phyloP scores from a whole-genome alignment of 2,329 filamentous ascomycete genomes.

The Leptographium galeiforme region DNA sequence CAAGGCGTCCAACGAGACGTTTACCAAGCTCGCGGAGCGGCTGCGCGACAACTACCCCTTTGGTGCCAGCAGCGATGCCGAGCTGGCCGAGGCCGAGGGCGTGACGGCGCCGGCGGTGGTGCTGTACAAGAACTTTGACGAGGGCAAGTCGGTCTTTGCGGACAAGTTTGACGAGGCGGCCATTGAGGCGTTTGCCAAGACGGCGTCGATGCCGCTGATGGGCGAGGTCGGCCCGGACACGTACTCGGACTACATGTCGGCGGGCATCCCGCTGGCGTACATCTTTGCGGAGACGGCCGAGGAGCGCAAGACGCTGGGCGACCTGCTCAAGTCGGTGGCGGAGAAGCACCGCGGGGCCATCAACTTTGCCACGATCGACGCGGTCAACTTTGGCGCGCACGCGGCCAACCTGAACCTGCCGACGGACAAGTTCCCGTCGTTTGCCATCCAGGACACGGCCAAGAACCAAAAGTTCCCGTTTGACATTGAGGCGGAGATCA shows the following conservation, averaged over 20 bases:
- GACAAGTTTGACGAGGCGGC: conserved; percentile 71
- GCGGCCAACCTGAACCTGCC: conserved; percentile 95
- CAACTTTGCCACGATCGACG: conserved; percentile 97
- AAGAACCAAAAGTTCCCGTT: conserved; percentile 98
- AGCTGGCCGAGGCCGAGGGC: conserved; percentile 77
- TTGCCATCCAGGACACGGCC: conserved; percentile 88
- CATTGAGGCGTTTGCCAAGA: conserved; percentile 74
- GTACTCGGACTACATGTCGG: conserved; percentile 86
- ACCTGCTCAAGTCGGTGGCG: conserved; percentile 71
- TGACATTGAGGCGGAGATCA: conserved; percentile 71
- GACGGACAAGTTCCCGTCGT: conserved; percentile 87
- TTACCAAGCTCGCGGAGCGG: conserved; percentile 56
- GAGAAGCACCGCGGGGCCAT: conserved; percentile 86
- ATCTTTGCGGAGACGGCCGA: conserved; percentile 90
- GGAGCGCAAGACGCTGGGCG: conserved; percentile 69
- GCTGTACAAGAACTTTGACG: conserved; percentile 95
- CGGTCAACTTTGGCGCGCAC: conserved; percentile 86
- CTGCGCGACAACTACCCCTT: conserved; percentile 89
- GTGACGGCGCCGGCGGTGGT: conserved; percentile 78
- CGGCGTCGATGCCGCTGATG: conserved; percentile 74
- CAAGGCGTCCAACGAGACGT: conserved; percentile 80
- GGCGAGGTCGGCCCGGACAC: conserved; percentile 96
- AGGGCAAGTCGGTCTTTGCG: conserved; percentile 77
- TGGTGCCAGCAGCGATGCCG: conserved; percentile 71
- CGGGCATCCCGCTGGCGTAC: conserved; percentile 87